Conservation (phyloP, 2,329 filamentous ascomycete species). For the Aspergillus hortae region DNA sequence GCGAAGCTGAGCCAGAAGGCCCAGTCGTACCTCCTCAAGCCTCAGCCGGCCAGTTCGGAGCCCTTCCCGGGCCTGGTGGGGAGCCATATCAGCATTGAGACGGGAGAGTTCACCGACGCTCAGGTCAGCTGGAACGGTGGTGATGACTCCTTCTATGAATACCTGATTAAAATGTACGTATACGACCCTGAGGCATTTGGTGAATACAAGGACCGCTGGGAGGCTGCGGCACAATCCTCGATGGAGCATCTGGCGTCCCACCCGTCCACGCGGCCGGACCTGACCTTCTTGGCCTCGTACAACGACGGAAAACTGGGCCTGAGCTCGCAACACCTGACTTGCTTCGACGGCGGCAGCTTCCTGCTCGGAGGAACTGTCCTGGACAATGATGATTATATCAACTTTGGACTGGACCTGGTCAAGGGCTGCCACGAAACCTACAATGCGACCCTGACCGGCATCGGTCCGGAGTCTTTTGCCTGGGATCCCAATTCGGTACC, state of each 20-base stretch:
- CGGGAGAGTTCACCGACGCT: constrained; percentile 65
- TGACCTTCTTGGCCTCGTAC: constrained; percentile 60
- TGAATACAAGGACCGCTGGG: constrained; percentile 69
- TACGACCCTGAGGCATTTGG: constrained; percentile 66
- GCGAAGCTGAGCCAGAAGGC: constrained; percentile 63
- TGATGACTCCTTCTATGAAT: constrained; percentile 81
- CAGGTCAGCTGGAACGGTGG: constrained; percentile 73
- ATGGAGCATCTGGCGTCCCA: constrained; percentile 69
- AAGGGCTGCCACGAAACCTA: constrained; percentile 74
- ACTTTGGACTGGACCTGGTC: constrained; percentile 71
- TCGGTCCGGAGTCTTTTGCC: constrained; percentile 70
- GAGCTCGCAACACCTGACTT: constrained; percentile 58
- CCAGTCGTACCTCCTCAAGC: constrained; percentile 66
- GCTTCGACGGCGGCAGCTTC: constrained; percentile 82
- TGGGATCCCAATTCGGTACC: constrained; percentile 57
- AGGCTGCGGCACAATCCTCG: constrained; percentile 69
- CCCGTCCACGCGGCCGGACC: constrained; percentile 61
- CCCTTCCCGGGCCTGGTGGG: constrained; percentile 77
- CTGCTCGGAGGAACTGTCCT: constrained; percentile 75
- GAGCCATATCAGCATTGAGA: constrained; percentile 59
- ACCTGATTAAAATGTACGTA: constrained; percentile 86
- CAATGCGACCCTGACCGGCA: constrained; percentile 61
- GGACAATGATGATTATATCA: constrained; percentile 60
- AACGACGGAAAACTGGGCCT: constrained; percentile 33
- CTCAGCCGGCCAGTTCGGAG: constrained; percentile 59